Evolutionary conservation across 768 basidiomycete genomes (phyloP), one percentile per base, ranked within the genome.

Genomic region (Tylopilus sp.): DNA sequence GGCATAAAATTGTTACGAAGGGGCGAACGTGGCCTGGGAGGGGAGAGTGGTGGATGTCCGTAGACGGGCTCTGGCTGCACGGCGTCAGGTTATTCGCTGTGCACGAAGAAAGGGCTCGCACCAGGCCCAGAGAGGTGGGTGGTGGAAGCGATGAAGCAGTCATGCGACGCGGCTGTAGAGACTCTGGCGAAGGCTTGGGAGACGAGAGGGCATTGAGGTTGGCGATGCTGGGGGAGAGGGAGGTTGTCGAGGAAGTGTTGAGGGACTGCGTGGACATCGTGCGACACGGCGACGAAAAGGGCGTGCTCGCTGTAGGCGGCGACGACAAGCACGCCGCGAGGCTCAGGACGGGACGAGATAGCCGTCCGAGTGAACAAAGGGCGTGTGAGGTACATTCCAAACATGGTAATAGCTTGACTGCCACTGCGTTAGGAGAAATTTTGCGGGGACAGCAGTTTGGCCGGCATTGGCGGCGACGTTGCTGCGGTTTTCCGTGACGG

Each of bases 1-100:
- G 79, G 74, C 12, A 79, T 68, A 57, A 78, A 79, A 26, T 76
- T 78, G 57, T 88, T 84, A 12, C 88, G 77, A 8, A 91, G 79
- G 12, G 88, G 88, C 12, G 88, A 90, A 13, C 81, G 82, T 7
- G 87, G 82, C 31, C 86, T 73, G 52, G 63, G 64, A 18, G 67
- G 68, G 20, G 65, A 56, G 31, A 54, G 57, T 42, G 67, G 57
- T 9, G 66, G 69, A 17, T 71, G 68, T 46, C 72, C 73, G 45
- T 67, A 70, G 40, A 77, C 75, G 4, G 76, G 75, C 50, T 77
- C 73, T 46, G 75, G 76, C 76, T 79, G 58, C 40, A 41, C 41
- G 47, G 25, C 18, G 53, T 40, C 47, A 48, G 36, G 28, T 39
- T 31, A 18, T 18, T 52, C 18, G 56, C 25, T 23, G 35, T 20